Base-by-base conservation (phyloP, 1,139 yeast species). In the Lodderomyces oxycetoniae region DNA sequence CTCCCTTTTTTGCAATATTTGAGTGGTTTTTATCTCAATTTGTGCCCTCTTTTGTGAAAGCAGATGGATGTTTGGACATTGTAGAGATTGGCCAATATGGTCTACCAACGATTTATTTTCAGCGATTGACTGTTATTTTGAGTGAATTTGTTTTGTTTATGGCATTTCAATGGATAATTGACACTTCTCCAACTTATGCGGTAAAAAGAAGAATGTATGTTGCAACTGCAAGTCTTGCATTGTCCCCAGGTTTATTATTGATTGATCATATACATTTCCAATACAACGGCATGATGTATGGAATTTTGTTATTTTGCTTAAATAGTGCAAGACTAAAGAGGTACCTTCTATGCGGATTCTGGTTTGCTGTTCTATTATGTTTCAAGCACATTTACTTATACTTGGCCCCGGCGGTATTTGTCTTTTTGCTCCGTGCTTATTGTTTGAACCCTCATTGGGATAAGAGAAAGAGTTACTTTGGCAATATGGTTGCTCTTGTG, bases 1-100 rank as follows among this genome's bases (percentile, higher is more conserved):
- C 99, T 4, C 99, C 99, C 1, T 86, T 88, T 52, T 91, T 91
- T 57, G 98, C 98, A 0, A 88, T 87, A 55, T 89, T 91, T 49
- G 98, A 91, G 55, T 87, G 89, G 83, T 27, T 69, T 1, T 55
- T 91, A 36, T 71, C 95, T 0, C 79, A 70, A 34, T 69, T 84
- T 38, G 89, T 85, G 1, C 96, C 96, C 0, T 40, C 50, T 2
- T 31, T 57, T 2, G 94, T 85, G 1, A 64, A 61, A 13, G 55
- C 64, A 0, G 96, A 91, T 55, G 95, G 95, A 0, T 84, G 94
- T 48, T 65, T 91, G 33, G 83, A 77, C 36, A 71, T 91, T 34
- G 79, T 78, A 0, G 73, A 64, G 30, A 66, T 63, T 32, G 95
- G 95, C 4, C 43, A 57, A 9, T 86, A 82, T 54, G 87, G 94